Evolutionary conservation across 2,329 filamentous ascomycete species (phyloP).

Genomic region (Macrophomina pseudophaseolina): DNA sequence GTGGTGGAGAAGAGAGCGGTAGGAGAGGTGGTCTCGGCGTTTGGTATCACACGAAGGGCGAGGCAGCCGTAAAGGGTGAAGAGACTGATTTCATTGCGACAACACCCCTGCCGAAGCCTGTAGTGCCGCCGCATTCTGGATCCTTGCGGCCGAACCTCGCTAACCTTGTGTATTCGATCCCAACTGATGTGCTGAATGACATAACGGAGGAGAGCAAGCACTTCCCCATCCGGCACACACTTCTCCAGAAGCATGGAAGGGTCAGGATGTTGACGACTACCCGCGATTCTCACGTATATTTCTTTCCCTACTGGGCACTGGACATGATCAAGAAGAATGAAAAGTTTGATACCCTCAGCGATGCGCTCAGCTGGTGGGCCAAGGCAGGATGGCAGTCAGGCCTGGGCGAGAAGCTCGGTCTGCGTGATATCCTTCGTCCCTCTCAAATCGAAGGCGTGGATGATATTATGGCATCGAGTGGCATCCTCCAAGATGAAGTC

Average conservation of each 20-base stretch:
- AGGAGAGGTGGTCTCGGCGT: slow-evolving; percentile 83
- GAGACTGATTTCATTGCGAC: slow-evolving; percentile 92
- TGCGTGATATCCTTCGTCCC: slow-evolving; percentile 68
- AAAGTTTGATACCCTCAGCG: slow-evolving; percentile 82
- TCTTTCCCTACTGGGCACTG: slow-evolving; percentile 90
- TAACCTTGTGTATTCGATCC: slow-evolving; percentile 83
- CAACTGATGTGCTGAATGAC: slow-evolving; percentile 88
- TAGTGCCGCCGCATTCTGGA: slow-evolving; percentile 64
- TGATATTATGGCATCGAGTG: slow-evolving; percentile 28
- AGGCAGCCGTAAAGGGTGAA: slow-evolving; percentile 80
- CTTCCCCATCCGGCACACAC: slow-evolving; percentile 74
- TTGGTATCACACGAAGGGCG: slow-evolving; percentile 86
- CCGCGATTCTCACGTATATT: slow-evolving; percentile 91
- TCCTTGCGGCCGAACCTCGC: slow-evolving; percentile 72
- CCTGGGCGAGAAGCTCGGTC: slow-evolving; percentile 75
- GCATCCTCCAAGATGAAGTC: slow-evolving; percentile 57
- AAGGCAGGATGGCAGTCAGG: slow-evolving; percentile 91
- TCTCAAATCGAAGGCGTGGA: slow-evolving; percentile 47
- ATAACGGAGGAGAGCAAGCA: slow-evolving; percentile 75
- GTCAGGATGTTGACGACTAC: slow-evolving; percentile 82
- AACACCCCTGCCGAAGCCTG: slow-evolving; percentile 65
- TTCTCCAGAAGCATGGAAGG: slow-evolving; percentile 75
- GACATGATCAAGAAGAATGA: slow-evolving; percentile 82
- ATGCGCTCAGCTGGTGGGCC: slow-evolving; percentile 93
- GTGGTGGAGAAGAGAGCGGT: slow-evolving; percentile 61